Base-by-base conservation (phyloP, 108 stramenopile species). In the Fistulifera pelliculosa region DNA sequence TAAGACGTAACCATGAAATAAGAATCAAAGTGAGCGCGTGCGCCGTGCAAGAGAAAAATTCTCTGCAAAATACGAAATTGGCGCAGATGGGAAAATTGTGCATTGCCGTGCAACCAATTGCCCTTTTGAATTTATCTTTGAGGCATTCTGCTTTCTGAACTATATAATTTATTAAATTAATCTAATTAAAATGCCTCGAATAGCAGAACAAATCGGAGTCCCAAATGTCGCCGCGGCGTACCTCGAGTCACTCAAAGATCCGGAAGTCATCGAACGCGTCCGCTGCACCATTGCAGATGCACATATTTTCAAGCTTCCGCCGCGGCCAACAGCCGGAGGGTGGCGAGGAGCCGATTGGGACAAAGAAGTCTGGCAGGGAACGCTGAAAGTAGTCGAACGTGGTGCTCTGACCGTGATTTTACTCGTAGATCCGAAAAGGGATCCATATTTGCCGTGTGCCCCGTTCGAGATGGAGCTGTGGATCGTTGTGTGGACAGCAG, bases 281-380 rank as follows among this genome's bases (percentile, higher is more conserved):
- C 76, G 86, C 5, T 74, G 76, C 58, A 81, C 65, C 57, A 81
- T 88, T 49, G 47, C 73, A 45, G 85, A 93, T 62, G 84, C 86
- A n/a, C 90, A 93, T 58, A 76, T 88, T 38, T 88, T 88, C 69
- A 88, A 93, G 60, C 70, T 88, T 18, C 90, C 90, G 17, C 79
- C 90, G 19, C 61, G 81, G 61, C 74, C 71, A 41, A 77, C 85
- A 1, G 69, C 82, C 19, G 80, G 74, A 11, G 91, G 91, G 11
- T 93, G 91, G 91, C 76, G 91, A 47, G 91, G 91, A 14, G 87
- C 85, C 27, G 91, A 93, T 25, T 93, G 91, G 91, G 79, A 67
- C 5, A 82, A 93, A 49, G 85, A 93, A 63, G 85, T 92, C 1
- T 87, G 90, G 90, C 89, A 90, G 64, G 94, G 94, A 10, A 85